Evolutionary conservation across 495 filamentous ascomycete genomes (phyloP).

Genomic region (Lasiosphaeriaceae sp.): DNA sequence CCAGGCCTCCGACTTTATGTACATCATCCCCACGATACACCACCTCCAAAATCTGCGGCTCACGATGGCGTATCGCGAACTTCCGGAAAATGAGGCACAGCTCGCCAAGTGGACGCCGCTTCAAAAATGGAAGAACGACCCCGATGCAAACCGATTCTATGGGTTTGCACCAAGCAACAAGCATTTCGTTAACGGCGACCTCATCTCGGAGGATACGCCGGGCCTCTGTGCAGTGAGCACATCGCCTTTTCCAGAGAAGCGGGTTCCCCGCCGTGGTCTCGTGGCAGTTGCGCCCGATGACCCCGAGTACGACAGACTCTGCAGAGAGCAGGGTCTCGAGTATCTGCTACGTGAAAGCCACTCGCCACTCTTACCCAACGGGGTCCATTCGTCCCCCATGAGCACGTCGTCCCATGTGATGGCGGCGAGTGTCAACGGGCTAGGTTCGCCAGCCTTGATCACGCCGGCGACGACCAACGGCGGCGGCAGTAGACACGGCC

Average conservation of each 20-base stretch:
- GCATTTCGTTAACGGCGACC: slow-evolving; percentile 43
- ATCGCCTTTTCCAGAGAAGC: slow-evolving; percentile 43
- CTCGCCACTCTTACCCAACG: slow-evolving; percentile 29
- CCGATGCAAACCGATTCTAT: slow-evolving; percentile 35
- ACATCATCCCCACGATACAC: slow-evolving; percentile 63
- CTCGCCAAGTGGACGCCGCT: slow-evolving; percentile 29
- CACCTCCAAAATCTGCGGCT: slow-evolving; percentile 63
- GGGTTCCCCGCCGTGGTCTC: slow-evolving; percentile 45
- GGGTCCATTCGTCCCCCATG: slow-evolving; percentile 29
- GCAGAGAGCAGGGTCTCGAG: slow-evolving; percentile 42
- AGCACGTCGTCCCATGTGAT: slow-evolving; percentile 12
- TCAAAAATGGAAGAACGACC: slow-evolving; percentile 53
- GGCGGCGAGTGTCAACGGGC: slow-evolving; percentile 16
- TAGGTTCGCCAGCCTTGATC: slow-evolving; percentile 13
- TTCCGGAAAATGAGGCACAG: slow-evolving; percentile 41
- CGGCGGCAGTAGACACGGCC: neutral
- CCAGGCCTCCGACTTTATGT: slow-evolving; percentile 71
- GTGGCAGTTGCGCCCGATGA: slow-evolving; percentile 41
- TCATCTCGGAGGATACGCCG: slow-evolving; percentile 40
- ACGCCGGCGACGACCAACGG: slow-evolving; percentile 14
- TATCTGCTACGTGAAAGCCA: slow-evolving; percentile 29
- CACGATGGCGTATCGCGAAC: slow-evolving; percentile 48
- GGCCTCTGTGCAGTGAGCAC: slow-evolving; percentile 32
- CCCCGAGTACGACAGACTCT: slow-evolving; percentile 41
- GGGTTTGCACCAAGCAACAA: slow-evolving; percentile 44